Evolutionary conservation across 2,329 filamentous ascomycete species (phyloP).

Genomic region (Fusarium sp.): DNA sequence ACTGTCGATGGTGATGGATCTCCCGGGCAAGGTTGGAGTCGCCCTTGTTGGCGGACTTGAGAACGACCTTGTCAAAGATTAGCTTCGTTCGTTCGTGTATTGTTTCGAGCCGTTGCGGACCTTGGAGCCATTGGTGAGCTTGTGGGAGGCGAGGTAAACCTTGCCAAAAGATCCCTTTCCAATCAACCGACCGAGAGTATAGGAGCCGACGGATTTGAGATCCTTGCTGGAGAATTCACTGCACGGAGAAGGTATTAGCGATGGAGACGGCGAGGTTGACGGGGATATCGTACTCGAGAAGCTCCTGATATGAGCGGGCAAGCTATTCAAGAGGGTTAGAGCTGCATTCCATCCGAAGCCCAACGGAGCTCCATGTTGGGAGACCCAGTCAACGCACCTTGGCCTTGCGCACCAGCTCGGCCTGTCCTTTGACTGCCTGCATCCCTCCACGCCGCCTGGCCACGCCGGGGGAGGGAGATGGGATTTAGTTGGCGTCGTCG

Average conservation of each 20-base stretch:
- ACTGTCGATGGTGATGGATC: conserved; percentile 98
- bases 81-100: conserved; percentile 3
- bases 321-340: conserved; percentile 67
- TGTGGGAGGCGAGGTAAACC: conserved; percentile 95
- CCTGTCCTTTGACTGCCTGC: conserved; percentile 67
- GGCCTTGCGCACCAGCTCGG: conserved; percentile 71
- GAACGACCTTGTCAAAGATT: conserved; percentile 77
- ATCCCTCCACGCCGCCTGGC: conserved; percentile 54
- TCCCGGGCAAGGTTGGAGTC: conserved; percentile 96
- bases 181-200: conserved; percentile 89
- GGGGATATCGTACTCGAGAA: conserved; percentile 80
- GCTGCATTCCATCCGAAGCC: background rate
- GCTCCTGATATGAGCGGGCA: conserved; percentile 94
- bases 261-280: background rate
- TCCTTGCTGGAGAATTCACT: conserved; percentile 96
- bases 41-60: conserved; percentile 97
- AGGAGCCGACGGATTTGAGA: conserved; percentile 93
- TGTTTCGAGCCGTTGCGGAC: conserved; percentile 57
- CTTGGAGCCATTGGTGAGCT: conserved; percentile 98
- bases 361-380: background rate
- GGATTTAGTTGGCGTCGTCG: conserved; percentile 1
- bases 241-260: conserved; percentile 31
- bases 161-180: conserved; percentile 99
- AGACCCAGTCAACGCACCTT: conserved; percentile 58
- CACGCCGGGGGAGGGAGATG: conserved; percentile 36